These are phyloP conservation scores for Boletus austroedulis DNA, from an alignment of 1,284 basidiomycete genomes.

Conservation along the genomic window DNA sequence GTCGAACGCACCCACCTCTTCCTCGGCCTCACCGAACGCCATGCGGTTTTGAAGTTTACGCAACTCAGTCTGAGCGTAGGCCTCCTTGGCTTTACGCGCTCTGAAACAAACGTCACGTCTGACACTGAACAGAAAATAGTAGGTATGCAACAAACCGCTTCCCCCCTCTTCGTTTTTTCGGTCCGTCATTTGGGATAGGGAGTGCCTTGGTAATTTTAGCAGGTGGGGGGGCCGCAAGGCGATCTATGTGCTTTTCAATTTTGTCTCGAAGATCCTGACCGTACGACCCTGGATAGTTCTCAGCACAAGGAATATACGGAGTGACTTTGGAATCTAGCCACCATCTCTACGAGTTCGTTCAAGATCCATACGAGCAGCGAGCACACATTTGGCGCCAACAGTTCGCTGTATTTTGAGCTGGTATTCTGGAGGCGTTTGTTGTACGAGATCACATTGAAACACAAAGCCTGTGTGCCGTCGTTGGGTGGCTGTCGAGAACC, in stretches of 20 bases:
- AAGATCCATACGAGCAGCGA: constrained; percentile 92
- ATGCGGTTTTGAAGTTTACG: constrained; percentile 97
- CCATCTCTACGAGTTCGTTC: constrained; percentile 77
- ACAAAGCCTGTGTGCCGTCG: constrained; percentile 96
- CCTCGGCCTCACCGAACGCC: constrained; percentile 93
- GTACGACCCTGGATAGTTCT: constrained; percentile 57
- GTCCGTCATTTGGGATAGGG: constrained; percentile 94
- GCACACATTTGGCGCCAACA: constrained; percentile 86
- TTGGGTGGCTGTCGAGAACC: constrained; percentile 78
- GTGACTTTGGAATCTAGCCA: constrained; percentile 32
- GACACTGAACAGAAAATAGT: neutral
- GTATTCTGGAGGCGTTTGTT: constrained; percentile 86
- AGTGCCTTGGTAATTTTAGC: constrained; percentile 92
- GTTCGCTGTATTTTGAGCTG: constrained; percentile 91
- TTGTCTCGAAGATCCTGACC: constrained; percentile 81
- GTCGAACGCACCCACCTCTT: constrained; percentile 95
- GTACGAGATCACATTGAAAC: constrained; percentile 88
- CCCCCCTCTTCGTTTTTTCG: constrained; percentile 93
- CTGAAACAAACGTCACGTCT: constrained; percentile 40
- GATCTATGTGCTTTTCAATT: constrained; percentile 88
- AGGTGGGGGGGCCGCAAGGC: constrained; percentile 91
- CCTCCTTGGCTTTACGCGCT: constrained; percentile 95
- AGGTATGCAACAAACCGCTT: constrained; percentile 59
- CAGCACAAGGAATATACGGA: neutral
- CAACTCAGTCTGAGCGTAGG: constrained; percentile 94